Base-by-base conservation (phyloP, 768 basidiomycete genomes). In the Mrakia frigida region DNA sequence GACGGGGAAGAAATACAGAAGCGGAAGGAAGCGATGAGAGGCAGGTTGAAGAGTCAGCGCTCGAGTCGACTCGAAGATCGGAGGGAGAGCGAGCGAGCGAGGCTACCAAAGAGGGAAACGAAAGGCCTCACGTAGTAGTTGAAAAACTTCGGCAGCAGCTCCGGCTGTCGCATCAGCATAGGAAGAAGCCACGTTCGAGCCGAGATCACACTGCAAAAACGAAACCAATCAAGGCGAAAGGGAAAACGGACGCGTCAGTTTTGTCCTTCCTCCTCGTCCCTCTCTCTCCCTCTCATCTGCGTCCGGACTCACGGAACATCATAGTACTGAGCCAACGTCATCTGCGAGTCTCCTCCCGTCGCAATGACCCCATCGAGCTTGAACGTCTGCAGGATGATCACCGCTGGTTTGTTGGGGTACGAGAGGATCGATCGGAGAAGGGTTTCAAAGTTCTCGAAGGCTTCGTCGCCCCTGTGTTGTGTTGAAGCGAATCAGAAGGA, bases 351-450 rank as follows among this genome's bases (percentile, higher is more conserved):
- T 33, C 70, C 70, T 28, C 70, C 70, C 14, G 70, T 71, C 21
- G 70, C 70, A 18, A 71, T 52, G 70, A 71, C 53, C 6, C 70
- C 70, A 50, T 71, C 70, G 43, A 71, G 70, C 46, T 71, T 71
- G 53, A 71, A 59, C 21, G 50, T 52, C 37, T 71, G 70, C 14
- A 71, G 53, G 31, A 71, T 71, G 50, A 71, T 71, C 9, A 71
- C 53, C 1, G 70, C 70, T 11, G 70, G 70, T 10, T 52, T 33
- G 14, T 25, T 41, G 3, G 70, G 70, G 50, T 71, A 71, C 2
- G 46, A 52, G 28, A 71, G 53, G 25, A 71, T 35, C 6, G 50
- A 31, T 16, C 70, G 46, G 7, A 71, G 31, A 25, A 71, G 70
- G 28, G 70, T 71, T 31, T 71, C 70, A 28, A 71, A 71, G 70